These are phyloP conservation scores for Arabidopsis arenosa DNA, from an alignment of 345 rosid species.

Conservation along the genomic window DNA sequence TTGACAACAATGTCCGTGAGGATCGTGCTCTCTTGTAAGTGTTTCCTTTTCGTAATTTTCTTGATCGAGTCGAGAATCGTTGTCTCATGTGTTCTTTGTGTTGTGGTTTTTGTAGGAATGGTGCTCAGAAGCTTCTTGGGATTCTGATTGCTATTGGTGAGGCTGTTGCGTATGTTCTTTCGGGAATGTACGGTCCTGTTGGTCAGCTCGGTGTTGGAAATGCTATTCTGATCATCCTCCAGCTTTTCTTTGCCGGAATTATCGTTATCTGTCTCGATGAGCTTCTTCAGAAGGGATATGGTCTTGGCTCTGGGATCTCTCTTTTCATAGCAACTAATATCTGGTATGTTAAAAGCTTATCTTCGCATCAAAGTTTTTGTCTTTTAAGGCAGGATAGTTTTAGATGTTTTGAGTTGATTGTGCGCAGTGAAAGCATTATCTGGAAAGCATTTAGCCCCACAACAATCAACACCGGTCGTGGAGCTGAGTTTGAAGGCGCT, in stretches of 20 bases:
- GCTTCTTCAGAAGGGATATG: conserved; percentile 73
- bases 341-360: conserved; percentile 50
- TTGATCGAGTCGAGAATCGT: not conserved
- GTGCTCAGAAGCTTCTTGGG: conserved; percentile 74
- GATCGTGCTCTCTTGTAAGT: conserved; percentile 83
- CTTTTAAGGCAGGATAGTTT: conserved; percentile 3
- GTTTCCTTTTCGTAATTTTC: not conserved
- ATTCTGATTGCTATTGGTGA: conserved; percentile 73
- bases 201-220: conserved; percentile 71
- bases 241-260: conserved; percentile 62
- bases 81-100: not conserved
- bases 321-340: conserved; percentile 77
- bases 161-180: conserved; percentile 64
- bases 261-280: conserved; percentile 68
- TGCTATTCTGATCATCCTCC: conserved; percentile 47
- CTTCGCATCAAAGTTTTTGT: not conserved
- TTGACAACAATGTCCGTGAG: conserved; percentile 80
- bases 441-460: conserved; percentile 86
- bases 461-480: conserved; percentile 73
- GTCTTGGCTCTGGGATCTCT: conserved; percentile 72
- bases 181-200: conserved; percentile 75
- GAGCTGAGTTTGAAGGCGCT: conserved; percentile 84
- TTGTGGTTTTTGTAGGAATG: conserved; percentile 50
- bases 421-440: conserved; percentile 66
- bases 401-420: conserved; percentile 5